These are phyloP conservation scores for Colletotrichum sojae DNA, from an alignment of 2,329 filamentous ascomycete genomes.

Conservation along the genomic window DNA sequence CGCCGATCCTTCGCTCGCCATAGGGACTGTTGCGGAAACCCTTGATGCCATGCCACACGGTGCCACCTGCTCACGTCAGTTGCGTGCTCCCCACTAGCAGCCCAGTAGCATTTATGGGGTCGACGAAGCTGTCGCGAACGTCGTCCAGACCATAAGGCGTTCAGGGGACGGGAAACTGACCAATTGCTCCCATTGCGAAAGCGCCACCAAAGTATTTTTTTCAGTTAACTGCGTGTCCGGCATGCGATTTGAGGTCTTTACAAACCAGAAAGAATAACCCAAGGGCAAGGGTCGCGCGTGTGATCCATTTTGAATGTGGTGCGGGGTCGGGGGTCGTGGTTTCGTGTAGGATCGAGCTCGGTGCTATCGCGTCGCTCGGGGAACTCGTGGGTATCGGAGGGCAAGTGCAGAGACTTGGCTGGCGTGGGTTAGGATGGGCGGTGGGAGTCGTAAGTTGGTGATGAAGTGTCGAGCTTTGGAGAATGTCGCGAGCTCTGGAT, in stretches of 20 bases:
- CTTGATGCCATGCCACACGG: conserved; percentile 97
- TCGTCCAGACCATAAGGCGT: background rate
- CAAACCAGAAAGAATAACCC: conserved; percentile 77
- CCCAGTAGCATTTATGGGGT: no score
- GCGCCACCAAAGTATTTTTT: conserved; percentile 89
- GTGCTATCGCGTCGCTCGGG: conserved; percentile 10
- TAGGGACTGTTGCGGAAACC: conserved; percentile 91
- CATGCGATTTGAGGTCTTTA: no score
- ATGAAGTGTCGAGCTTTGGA: no score
- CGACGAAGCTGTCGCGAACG: conserved; percentile 62
- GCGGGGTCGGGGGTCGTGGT: conserved; percentile 16
- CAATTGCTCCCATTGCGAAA: conserved; percentile 91
- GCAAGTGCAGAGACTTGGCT: no score
- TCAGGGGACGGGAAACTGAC: conserved; percentile 48
- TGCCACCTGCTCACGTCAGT: conserved; percentile 65
- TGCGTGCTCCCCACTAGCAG: no score
- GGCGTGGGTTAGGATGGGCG: no score
- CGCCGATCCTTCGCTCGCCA: conserved; percentile 95
- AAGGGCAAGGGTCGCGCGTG: conserved; percentile 95
- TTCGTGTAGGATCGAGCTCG: conserved; percentile 4
- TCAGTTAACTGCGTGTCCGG: no score
- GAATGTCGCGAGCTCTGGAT: no score
- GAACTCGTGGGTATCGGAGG: background rate
- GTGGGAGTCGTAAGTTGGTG: no score
- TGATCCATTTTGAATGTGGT: conserved; percentile 80